These are phyloP conservation scores for Microcyclosporella mali DNA, from an alignment of 2,329 filamentous ascomycete species.

Conservation along the genomic window DNA sequence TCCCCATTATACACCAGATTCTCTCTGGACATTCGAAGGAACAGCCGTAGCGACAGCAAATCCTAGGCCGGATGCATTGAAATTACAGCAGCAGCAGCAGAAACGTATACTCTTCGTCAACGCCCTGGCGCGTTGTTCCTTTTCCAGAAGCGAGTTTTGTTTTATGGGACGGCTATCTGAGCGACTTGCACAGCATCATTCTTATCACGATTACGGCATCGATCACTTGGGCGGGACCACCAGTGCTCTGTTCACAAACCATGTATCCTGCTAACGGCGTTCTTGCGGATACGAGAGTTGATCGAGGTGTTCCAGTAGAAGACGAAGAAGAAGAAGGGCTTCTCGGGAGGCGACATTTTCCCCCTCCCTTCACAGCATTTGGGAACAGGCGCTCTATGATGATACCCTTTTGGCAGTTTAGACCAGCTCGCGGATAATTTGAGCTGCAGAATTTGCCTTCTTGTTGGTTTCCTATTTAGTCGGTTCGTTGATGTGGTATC, in stretches of 20 bases:
- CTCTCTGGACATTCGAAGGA: conserved; percentile 20
- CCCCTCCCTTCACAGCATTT: conserved; percentile 10
- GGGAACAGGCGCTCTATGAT: conserved; percentile 25
- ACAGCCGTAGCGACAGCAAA: conserved; percentile 18
- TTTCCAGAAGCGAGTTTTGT: neutral
- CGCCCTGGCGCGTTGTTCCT: neutral
- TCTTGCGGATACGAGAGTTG: no score
- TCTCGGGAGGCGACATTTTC: conserved; percentile 14
- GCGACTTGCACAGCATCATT: conserved; percentile 5
- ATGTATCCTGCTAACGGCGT: no score
- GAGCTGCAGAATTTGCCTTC: no score
- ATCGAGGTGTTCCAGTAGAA: no score
- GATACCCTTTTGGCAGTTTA: conserved; percentile 11
- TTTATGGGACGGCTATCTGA: conserved; percentile 16
- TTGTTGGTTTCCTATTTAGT: no score
- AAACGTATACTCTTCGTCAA: conserved; percentile 2
- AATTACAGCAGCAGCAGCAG: conserved; percentile 1
- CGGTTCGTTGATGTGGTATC: no score
- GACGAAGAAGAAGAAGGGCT: conserved; percentile 3
- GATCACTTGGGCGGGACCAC: no score
- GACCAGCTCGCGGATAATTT: no score
- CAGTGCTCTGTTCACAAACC: no score
- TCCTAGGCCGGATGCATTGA: conserved; percentile 14
- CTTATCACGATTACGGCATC: conserved; percentile 2
- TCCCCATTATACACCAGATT: conserved; percentile 26